Evolutionary conservation across 2,329 filamentous ascomycete genomes (phyloP).

Genomic region (Rutstroemia sp.): DNA sequence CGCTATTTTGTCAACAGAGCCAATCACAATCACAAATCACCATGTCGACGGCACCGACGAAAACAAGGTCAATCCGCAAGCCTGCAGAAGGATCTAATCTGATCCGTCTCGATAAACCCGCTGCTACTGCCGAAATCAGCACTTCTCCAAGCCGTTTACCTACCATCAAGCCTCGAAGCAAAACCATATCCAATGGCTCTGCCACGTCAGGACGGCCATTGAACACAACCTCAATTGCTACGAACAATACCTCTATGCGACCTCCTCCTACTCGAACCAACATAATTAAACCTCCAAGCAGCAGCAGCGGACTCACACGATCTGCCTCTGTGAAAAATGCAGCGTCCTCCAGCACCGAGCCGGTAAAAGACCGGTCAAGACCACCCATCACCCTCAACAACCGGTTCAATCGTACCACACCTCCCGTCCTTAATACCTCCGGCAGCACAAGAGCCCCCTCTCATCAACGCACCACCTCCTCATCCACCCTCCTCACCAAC

Average conservation of each 20-base stretch:
- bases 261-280: constrained; percentile 20
- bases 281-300: constrained; percentile 15
- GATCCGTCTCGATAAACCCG: constrained; percentile 2
- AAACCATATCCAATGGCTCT: constrained; percentile 12
- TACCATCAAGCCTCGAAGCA: constrained; percentile 21
- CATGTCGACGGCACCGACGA: constrained; percentile 21
- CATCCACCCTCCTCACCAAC: constrained; percentile 17
- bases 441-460: constrained; percentile 7
- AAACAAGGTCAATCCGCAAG: constrained; percentile 24
- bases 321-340: constrained; percentile 16
- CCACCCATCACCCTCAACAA: constrained; percentile 12
- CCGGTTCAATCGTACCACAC: constrained; percentile 24
- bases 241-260: constrained; percentile 20
- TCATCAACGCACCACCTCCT: constrained; percentile 25
- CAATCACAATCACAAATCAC: background rate
- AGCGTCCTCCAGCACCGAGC: constrained; percentile 9
- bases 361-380: constrained; percentile 11
- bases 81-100: constrained; percentile 15
- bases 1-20: background rate
- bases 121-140: background rate
- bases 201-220: constrained; percentile 14
- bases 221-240: constrained; percentile 16
- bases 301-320: constrained; percentile 17
- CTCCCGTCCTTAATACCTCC: constrained; percentile 14
- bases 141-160: constrained; percentile 28